phyloP scores from a whole-genome alignment of 2,329 filamentous ascomycete species.

The Camillea tinctor region DNA sequence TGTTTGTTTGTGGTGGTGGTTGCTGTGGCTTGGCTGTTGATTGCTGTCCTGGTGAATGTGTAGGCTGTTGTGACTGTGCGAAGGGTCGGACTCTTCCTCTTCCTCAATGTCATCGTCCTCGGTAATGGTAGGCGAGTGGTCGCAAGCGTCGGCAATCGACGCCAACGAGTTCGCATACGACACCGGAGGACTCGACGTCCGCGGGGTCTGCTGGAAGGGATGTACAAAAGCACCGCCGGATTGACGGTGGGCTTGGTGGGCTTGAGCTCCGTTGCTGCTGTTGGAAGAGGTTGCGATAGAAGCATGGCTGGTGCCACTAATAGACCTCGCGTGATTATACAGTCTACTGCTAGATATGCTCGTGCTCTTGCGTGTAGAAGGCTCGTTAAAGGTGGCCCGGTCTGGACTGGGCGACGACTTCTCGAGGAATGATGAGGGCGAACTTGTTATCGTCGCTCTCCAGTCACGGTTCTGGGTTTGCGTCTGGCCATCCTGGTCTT shows the following conservation, averaged over 20 bases:
- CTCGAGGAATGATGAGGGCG: slow-evolving; percentile 12
- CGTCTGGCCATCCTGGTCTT: slow-evolving; percentile 49
- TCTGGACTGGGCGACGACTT: slow-evolving; percentile 3
- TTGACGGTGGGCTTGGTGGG: slow-evolving; percentile 30
- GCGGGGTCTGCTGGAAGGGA: slow-evolving; percentile 63
- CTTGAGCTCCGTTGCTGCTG: slow-evolving; percentile 40
- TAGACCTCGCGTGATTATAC: slow-evolving; percentile 56
- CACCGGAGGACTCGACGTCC: slow-evolving; percentile 58
- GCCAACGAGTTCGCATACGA: slow-evolving; percentile 57
- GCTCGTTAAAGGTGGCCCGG: slow-evolving; percentile 26
- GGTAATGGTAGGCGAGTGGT: slow-evolving; percentile 56
- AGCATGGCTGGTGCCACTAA: slow-evolving; percentile 56
- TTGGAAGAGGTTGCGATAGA: slow-evolving; percentile 52
- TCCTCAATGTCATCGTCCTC: slow-evolving; percentile 47
- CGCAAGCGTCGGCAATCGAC: slow-evolving; percentile 47
- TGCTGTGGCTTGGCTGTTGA: no score
- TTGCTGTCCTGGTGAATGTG: slow-evolving; percentile 28
- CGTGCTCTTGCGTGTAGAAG: slow-evolving; percentile 4
- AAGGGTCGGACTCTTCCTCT: slow-evolving; percentile 7
- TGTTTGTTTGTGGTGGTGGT: slow-evolving; percentile 10
- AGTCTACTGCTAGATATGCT: slow-evolving; percentile 33
- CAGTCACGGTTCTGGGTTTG: slow-evolving; percentile 31
- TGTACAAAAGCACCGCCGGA: slow-evolving; percentile 55
- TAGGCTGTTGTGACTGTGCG: slow-evolving; percentile 20
- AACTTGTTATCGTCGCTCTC: slow-evolving; percentile 14